Evolutionary conservation across 139 green algal genomes (phyloP).

Genomic region (Chlamydomonas incerta): DNA sequence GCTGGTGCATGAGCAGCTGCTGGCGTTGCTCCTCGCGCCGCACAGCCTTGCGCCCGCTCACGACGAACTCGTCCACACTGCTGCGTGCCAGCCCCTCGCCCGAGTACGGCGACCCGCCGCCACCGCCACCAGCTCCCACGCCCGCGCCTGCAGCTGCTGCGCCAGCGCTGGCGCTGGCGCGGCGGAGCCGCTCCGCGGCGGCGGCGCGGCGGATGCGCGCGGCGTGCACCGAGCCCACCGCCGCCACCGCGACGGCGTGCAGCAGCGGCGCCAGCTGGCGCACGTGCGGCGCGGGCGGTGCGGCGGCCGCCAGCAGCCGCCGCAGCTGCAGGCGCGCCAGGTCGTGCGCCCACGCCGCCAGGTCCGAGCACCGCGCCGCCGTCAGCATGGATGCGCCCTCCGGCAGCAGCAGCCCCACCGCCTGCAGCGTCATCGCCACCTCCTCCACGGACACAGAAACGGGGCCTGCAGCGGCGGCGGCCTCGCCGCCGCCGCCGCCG

Average conservation of each 20-base stretch:
- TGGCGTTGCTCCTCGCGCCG: background rate
- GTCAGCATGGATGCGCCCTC: background rate
- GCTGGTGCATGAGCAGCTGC: background rate
- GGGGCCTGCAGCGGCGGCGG: background rate
- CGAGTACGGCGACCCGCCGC: too few species aligned
- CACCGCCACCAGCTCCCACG: too few species aligned
- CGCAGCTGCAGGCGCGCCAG: background rate
- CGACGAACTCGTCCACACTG: conserved; percentile 26
- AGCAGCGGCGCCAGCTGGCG: conserved; percentile 34
- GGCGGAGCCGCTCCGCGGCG: background rate
- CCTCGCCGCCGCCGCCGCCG: background rate
- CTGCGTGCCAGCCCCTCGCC: background rate
- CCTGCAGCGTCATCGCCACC: conserved; percentile 13
- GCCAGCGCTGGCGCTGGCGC: background rate
- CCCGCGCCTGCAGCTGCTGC: background rate
- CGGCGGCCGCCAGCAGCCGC: background rate
- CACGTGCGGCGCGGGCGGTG: background rate
- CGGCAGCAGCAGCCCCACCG: background rate
- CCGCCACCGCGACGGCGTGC: conserved; percentile 8
- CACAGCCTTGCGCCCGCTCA: conserved; percentile 5
- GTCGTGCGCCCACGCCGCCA: conserved; percentile 14
- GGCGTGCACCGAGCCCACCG: background rate
- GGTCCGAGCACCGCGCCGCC: background rate
- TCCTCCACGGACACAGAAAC: background rate
- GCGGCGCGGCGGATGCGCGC: background rate